Percentiles rank a stretch among this genome's conserved stretches.
Conservation (phyloP, 1,139 yeast species). For the Taphrina betulina region DNA sequence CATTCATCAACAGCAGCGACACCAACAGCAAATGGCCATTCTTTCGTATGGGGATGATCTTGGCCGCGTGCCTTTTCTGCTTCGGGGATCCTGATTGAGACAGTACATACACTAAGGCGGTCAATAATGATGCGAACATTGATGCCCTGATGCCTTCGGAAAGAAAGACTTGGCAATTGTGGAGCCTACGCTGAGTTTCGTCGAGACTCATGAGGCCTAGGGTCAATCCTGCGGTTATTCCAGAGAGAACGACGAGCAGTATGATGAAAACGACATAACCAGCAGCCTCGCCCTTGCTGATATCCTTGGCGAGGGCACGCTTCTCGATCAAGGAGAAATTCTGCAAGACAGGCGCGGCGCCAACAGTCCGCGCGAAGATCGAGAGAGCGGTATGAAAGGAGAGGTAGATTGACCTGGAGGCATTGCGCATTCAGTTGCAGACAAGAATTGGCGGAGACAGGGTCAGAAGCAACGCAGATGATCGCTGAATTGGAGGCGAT, state of each 20-base stretch:
- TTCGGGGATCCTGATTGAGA: conserved; percentile 28
- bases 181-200: conserved; percentile 28
- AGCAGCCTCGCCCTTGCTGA: conserved; percentile 2
- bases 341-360: conserved; percentile 1
- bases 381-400: conserved; percentile 12
- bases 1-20: conserved; percentile 28
- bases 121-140: too few species aligned
- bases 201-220: conserved; percentile 33
- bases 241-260: conserved; percentile 31
- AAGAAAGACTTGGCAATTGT: too few species aligned
- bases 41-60: conserved; percentile 32
- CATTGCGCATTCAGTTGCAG: conserved; percentile 17
- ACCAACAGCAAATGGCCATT: conserved; percentile 33
- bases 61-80: conserved; percentile 31
- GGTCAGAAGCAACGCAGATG: background rate
- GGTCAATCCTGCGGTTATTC: conserved; percentile 34
- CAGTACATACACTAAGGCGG: conserved; percentile 20
- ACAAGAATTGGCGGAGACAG: background rate
- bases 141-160: too few species aligned
- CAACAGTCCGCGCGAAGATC: conserved; percentile 8
- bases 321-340: background rate
- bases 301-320: background rate
- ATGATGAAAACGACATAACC: conserved; percentile 27
- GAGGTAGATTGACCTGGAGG: conserved; percentile 25
- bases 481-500: background rate